Evolutionary conservation across 768 basidiomycete genomes (phyloP).

Genomic region (Macrolepiota dolichaula): DNA sequence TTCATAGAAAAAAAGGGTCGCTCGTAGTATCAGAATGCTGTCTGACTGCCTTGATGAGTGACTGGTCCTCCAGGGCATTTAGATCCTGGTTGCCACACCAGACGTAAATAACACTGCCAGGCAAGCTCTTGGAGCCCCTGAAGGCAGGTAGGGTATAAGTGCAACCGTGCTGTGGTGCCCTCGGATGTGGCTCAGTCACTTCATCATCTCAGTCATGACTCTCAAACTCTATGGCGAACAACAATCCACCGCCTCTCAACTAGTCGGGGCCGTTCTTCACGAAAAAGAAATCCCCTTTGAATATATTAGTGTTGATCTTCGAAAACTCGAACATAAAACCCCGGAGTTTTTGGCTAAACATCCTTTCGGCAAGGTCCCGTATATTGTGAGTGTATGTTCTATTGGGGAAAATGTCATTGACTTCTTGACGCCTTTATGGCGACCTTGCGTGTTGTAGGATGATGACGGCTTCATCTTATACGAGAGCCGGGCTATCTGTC

Average conservation of each 20-base stretch:
- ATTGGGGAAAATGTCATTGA: too few relatives aligned
- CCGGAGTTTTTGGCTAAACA: constrained; percentile 35
- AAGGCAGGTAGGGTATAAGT: too few relatives aligned
- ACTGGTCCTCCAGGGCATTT: too few relatives aligned
- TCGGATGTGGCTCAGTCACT: too few relatives aligned
- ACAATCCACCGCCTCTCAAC: constrained; percentile 39
- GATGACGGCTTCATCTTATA: constrained; percentile 67
- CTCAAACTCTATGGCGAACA: constrained; percentile 30
- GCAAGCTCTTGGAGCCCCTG: too few relatives aligned
- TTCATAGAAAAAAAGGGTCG: too few relatives aligned
- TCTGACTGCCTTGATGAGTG: too few relatives aligned
- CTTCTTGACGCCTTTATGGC: neutral
- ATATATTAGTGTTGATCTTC: constrained; percentile 32
- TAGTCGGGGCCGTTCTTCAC: constrained; percentile 38
- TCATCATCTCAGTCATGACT: constrained; percentile 21
- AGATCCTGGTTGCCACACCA: too few relatives aligned
- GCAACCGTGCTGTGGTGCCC: too few relatives aligned
- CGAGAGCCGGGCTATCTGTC: constrained; percentile 59
- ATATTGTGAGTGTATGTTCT: constrained; percentile 28
- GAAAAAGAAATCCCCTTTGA: constrained; percentile 48
- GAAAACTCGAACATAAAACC: constrained; percentile 33
- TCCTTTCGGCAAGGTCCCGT: constrained; percentile 52
- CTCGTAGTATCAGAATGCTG: too few relatives aligned
- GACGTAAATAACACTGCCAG: too few relatives aligned
- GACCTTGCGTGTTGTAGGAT: constrained; percentile 27